These are phyloP conservation scores for Daldinia vernicosa DNA, from an alignment of 495 filamentous ascomycete genomes.

Conservation along the genomic window DNA sequence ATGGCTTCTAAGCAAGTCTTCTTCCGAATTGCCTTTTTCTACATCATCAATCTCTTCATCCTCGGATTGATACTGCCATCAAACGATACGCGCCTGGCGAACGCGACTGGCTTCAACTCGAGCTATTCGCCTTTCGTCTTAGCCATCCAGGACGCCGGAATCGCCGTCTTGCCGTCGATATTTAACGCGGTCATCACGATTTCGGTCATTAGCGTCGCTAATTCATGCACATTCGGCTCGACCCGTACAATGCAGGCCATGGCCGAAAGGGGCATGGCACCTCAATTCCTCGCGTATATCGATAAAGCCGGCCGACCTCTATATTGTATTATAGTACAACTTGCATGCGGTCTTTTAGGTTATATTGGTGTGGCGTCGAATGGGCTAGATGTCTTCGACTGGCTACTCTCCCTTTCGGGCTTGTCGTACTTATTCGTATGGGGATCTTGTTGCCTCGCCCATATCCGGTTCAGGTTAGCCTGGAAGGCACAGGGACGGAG, in stretches of 20 bases:
- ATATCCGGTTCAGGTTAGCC: not conserved
- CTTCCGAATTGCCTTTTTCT: conserved; percentile 88
- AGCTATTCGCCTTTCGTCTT: not conserved
- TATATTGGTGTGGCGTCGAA: not conserved
- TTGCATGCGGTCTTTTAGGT: not conserved
- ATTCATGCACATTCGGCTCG: conserved; percentile 69
- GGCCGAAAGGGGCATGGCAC: conserved; percentile 65
- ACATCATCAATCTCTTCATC: conserved; percentile 69
- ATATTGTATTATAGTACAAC: not conserved
- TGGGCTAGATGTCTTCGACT: not conserved
- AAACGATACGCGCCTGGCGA: conserved; percentile 41
- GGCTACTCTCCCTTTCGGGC: not conserved
- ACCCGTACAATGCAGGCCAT: conserved; percentile 72
- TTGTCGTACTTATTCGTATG: not conserved
- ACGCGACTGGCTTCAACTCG: not conserved
- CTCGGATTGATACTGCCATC: conserved; percentile 63
- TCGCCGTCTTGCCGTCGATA: not conserved
- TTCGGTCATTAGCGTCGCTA: conserved; percentile 66
- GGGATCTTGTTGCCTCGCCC: not conserved
- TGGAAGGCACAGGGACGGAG: not conserved
- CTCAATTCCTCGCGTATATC: conserved; percentile 64
- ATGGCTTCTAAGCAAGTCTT: conserved; percentile 82
- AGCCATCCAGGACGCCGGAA: not conserved
- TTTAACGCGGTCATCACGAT: conserved; percentile 70
- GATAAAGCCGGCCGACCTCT: conserved; percentile 57